Conservation (phyloP, 768 basidiomycete species). For the Dacryopinax spathularia region DNA sequence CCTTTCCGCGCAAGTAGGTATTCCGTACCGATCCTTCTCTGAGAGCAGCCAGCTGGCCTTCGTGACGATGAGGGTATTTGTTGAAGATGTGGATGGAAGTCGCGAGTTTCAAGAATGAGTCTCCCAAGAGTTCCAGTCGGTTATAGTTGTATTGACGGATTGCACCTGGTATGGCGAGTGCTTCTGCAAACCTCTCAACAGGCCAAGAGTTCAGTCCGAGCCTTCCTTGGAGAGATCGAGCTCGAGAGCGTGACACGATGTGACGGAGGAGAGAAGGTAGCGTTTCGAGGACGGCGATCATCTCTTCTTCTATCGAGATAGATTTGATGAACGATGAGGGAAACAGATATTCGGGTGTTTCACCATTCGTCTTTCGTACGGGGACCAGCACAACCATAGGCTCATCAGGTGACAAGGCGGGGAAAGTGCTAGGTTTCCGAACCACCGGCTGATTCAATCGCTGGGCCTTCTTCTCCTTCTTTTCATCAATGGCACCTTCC, state of each 20-base stretch:
- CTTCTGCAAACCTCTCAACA: conserved; percentile 49
- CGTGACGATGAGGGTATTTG: conserved; percentile 60
- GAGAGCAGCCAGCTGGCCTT: conserved; percentile 62
- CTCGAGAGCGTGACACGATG: conserved; percentile 52
- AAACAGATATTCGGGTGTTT: not conserved
- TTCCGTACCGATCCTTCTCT: conserved; percentile 58
- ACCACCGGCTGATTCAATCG: not conserved
- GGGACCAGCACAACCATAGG: not conserved
- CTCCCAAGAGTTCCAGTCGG: conserved; percentile 74
- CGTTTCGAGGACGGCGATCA: conserved; percentile 40
- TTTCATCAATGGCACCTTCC: not conserved
- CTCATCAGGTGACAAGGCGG: not conserved
- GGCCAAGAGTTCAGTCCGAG: conserved; percentile 49
- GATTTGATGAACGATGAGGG: conserved; percentile 20
- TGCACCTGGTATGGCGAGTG: conserved; percentile 58
- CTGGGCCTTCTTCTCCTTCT: not conserved
- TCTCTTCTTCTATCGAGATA: conserved; percentile 37
- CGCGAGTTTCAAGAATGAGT: conserved; percentile 63
- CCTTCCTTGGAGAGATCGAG: conserved; percentile 33
- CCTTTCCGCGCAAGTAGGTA: conserved; percentile 50
- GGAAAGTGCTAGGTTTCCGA: not conserved
- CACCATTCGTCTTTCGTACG: not conserved
- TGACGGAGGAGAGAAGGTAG: conserved; percentile 56
- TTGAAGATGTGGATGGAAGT: conserved; percentile 66
- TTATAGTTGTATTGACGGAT: conserved; percentile 61